A percentile compares a stretch with the other conserved stretches of the same genome.
phyloP scores from a whole-genome alignment of 2,329 filamentous ascomycete species.

The Didymella lethalis region DNA sequence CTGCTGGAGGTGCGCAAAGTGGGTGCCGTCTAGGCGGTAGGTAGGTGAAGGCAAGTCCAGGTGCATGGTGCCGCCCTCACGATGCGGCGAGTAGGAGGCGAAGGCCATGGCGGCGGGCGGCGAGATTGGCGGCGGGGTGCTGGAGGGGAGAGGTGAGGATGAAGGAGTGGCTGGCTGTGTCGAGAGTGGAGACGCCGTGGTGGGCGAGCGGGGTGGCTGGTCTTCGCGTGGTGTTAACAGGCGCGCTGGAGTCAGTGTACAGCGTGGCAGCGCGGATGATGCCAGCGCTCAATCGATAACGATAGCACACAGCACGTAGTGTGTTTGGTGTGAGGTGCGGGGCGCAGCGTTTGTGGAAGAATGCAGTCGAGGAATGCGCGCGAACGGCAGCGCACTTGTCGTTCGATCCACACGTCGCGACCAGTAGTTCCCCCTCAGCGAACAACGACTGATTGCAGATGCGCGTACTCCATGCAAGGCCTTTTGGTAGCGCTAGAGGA shows the following conservation, averaged over 20 bases:
- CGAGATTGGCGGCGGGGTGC: constrained; percentile 19
- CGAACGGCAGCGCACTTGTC: constrained; percentile 27
- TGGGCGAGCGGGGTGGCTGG: constrained; percentile 22
- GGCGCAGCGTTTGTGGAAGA: constrained; percentile 35
- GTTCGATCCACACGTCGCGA: constrained; percentile 32
- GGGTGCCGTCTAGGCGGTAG: constrained; percentile 76
- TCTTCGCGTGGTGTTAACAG: constrained; percentile 16
- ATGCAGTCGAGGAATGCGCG: constrained; percentile 39
- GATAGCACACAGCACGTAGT: constrained; percentile 29
- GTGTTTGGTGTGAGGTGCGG: constrained; percentile 22
- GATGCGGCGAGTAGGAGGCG: constrained; percentile 58
- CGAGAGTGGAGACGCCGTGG: constrained; percentile 19
- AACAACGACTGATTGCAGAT: constrained; percentile 36
- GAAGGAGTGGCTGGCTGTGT: constrained; percentile 20
- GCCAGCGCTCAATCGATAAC: constrained; percentile 39
- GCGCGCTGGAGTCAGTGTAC: constrained; percentile 23
- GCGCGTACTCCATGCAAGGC: constrained; percentile 47
- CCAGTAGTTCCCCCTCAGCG: constrained; percentile 43
- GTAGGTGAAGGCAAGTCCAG: constrained; percentile 88
- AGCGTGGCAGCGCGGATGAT: constrained; percentile 31
- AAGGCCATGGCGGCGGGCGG: constrained; percentile 54
- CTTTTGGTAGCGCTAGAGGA: constrained; percentile 26
- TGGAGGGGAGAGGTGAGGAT: constrained; percentile 17
- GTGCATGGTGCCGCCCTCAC: constrained; percentile 78
- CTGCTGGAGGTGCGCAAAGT: constrained; percentile 78